phyloP scores from a whole-genome alignment of 352 stramenopile species.

The Globisporangium paroecandrum region DNA sequence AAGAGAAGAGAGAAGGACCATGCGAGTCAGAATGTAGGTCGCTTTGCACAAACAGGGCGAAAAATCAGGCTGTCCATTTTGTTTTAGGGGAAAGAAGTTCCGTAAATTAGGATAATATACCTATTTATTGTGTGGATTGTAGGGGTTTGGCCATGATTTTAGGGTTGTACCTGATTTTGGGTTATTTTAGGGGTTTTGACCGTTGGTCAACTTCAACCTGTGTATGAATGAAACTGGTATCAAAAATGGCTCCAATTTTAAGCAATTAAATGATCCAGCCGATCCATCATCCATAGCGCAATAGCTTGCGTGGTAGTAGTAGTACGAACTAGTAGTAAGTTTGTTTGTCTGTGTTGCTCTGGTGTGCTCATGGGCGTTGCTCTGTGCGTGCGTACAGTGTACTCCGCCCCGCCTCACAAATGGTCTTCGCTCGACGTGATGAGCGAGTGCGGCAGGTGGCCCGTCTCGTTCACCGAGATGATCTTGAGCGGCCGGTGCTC shows the following conservation, averaged over 20 bases:
- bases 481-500: conserved; percentile 68
- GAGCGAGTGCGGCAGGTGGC: conserved; percentile 69
- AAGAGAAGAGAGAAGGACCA: conserved; percentile 1
- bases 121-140: too few relatives aligned
- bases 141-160: too few relatives aligned
- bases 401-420: conserved; percentile 30
- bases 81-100: too few relatives aligned
- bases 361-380: neutral
- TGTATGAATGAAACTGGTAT: too few relatives aligned
- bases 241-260: too few relatives aligned
- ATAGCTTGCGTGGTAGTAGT: neutral
- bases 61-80: too few relatives aligned
- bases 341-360: neutral
- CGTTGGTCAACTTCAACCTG: too few relatives aligned
- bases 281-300: neutral
- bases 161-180: too few relatives aligned
- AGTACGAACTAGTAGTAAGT: neutral
- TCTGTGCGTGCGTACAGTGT: neutral
- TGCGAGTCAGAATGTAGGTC: neutral
- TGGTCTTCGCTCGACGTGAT: conserved; percentile 85
- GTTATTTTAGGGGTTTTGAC: too few relatives aligned
- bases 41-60: neutral
- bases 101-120: too few relatives aligned
- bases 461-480: conserved; percentile 75
- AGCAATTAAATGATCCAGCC: too few relatives aligned